phyloP scores from a whole-genome alignment of 352 stramenopile genomes.

The Lagenidium giganteum region DNA sequence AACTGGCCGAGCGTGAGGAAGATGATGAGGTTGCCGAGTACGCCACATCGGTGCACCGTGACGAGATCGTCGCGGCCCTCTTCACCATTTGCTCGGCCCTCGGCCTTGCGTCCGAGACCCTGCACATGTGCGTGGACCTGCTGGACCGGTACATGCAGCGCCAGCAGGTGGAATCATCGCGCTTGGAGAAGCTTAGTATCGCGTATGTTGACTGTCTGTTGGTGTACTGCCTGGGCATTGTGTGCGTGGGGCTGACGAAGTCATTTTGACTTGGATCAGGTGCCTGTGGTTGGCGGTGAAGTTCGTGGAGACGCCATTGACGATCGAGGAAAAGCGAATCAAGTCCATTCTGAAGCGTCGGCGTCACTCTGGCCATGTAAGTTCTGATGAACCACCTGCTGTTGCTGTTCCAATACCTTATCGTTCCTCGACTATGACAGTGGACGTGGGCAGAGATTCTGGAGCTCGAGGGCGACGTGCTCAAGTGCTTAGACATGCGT shows the following conservation, averaged over 20 bases:
- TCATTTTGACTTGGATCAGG: slow-evolving; percentile 13
- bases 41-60: slow-evolving; percentile 33
- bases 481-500: slow-evolving; percentile 42
- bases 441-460: slow-evolving; percentile 70
- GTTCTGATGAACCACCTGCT: too few species aligned
- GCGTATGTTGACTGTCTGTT: slow-evolving; percentile 26
- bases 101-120: slow-evolving; percentile 46
- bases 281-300: slow-evolving; percentile 74
- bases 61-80: slow-evolving; percentile 61
- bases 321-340: slow-evolving; percentile 48
- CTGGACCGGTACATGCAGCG: slow-evolving; percentile 43
- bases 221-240: neutral
- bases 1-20: slow-evolving; percentile 3
- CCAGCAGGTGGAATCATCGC: slow-evolving; percentile 13
- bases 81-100: slow-evolving; percentile 61
- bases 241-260: neutral
- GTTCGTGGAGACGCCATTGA: slow-evolving; percentile 57
- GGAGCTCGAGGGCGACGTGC: slow-evolving; percentile 31
- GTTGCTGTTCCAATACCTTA: too few species aligned
- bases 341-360: slow-evolving; percentile 58
- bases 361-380: slow-evolving; percentile 55
- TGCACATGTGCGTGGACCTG: slow-evolving; percentile 52
- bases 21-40: slow-evolving; percentile 13
- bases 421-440: too few species aligned
- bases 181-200: slow-evolving; percentile 54